Evolutionary conservation across 1,284 basidiomycete species (phyloP).

Genomic region (Marasmius sp.): DNA sequence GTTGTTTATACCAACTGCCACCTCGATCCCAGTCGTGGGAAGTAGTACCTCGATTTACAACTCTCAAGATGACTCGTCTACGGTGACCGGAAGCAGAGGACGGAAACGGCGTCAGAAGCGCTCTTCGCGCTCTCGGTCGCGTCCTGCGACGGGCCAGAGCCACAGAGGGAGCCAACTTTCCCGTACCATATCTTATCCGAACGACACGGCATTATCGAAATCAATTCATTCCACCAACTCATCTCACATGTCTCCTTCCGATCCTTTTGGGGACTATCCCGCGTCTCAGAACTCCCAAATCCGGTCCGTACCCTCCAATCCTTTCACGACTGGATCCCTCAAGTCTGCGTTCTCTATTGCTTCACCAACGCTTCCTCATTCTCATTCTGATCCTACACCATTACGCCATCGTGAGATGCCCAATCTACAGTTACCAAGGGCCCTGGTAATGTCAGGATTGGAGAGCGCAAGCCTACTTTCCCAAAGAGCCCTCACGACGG

Average conservation of each 20-base stretch:
- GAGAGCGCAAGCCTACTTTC: constrained; percentile 56
- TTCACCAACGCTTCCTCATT: constrained; percentile 25
- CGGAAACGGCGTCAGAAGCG: constrained; percentile 21
- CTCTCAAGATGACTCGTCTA: constrained; percentile 28
- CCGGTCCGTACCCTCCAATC: constrained; percentile 4
- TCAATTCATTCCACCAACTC: background rate
- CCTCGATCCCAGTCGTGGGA: constrained; percentile 15
- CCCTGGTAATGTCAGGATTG: constrained; percentile 67
- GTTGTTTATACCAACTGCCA: constrained; percentile 45
- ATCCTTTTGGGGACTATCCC: constrained; percentile 7
- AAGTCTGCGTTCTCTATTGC: constrained; percentile 11
- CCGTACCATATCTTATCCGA: constrained; percentile 32
- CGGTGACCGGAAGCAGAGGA: constrained; percentile 4
- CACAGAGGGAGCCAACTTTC: constrained; percentile 18
- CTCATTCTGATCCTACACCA: constrained; percentile 29
- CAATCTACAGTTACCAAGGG: constrained; percentile 48
- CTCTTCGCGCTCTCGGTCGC: constrained; percentile 24
- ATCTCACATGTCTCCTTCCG: constrained; percentile 6
- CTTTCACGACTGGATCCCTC: constrained; percentile 14
- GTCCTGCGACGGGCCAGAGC: constrained; percentile 22
- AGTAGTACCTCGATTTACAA: constrained; percentile 1
- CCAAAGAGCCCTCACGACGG: constrained; percentile 59
- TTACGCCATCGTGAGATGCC: constrained; percentile 16
- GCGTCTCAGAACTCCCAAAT: background rate
- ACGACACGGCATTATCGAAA: constrained; percentile 17